Evolutionary conservation across 768 basidiomycete genomes (phyloP), one percentile per base, ranked within the genome.

Genomic region (Amanita rimosa): DNA sequence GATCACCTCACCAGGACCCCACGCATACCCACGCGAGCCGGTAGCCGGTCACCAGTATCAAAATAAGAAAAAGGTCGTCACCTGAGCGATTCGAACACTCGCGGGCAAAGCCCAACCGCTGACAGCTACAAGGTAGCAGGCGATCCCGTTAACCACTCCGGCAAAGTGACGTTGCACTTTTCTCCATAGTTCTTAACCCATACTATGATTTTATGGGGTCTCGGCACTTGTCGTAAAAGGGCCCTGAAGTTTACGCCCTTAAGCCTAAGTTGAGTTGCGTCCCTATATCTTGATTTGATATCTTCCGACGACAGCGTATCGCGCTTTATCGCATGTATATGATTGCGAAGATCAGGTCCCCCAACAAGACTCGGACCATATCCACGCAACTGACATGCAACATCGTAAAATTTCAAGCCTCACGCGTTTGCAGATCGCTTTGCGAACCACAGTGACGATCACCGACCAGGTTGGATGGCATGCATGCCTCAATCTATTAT

Each of bases 81-180:
- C 62, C 62, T 62, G 61, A 58, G 61, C 60, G 61, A 61, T 61
- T 62, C 60, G 61, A 62, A 64, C 61, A 61, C 60, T 60, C 60
- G 60, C 62, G 58, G 57, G 53, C 60, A 61, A 61, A 58, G 57
- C 53, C 56, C 57, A 57, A 59, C 57, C 58, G 56, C 58, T 60
- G 16, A 36, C 31, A 49, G 41, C 48, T 43, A 43, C n/a, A 21
- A 29, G 24, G 42, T 52, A 52, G 46, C 53, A 53, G 43, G 50
- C 36, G 52, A 52, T 50, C 57, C 58, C 58, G 58, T 60, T 58
- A 58, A 60, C 58, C 59, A 60, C 57, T 58, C 57, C 57, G 57
- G 57, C 57, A 58, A 57, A 57, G 57, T 58, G 57, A 58, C 58
- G 17, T 16, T 27, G 21, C 26, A 21, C n/a, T 2, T 5, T 21